These are phyloP conservation scores for Trichothecium roseum DNA, from an alignment of 2,329 filamentous ascomycete species.

Conservation along the genomic window DNA sequence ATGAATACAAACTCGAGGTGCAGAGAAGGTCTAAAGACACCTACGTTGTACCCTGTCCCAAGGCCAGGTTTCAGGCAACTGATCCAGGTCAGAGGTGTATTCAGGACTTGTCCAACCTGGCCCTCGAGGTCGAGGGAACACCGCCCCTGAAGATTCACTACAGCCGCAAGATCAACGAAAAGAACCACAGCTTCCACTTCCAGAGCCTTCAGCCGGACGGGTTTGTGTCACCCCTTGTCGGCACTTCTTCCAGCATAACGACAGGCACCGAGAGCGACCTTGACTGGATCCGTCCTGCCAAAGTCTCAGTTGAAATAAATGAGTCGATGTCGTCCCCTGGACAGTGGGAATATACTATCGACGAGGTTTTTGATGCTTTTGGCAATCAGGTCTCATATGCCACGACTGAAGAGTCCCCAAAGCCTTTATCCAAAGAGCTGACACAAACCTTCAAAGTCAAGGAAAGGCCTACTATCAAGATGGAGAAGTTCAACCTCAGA, in stretches of 20 bases:
- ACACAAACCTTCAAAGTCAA: slow-evolving; percentile 76
- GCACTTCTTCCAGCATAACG: slow-evolving; percentile 44
- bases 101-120: slow-evolving; percentile 78
- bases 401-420: slow-evolving; percentile 52
- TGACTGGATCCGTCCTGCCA: slow-evolving; percentile 68
- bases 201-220: slow-evolving; percentile 90
- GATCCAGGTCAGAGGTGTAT: slow-evolving; percentile 62
- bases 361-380: slow-evolving; percentile 84
- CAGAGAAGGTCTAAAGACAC: slow-evolving; percentile 67
- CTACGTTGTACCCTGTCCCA: slow-evolving; percentile 78
- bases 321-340: slow-evolving; percentile 76
- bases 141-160: slow-evolving; percentile 90
- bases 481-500: slow-evolving; percentile 68
- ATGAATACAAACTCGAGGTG: slow-evolving; percentile 90
- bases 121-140: slow-evolving; percentile 75
- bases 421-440: slow-evolving; percentile 49
- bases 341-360: slow-evolving; percentile 80
- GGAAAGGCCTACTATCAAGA: slow-evolving; percentile 65
- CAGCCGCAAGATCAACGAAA: slow-evolving; percentile 74
- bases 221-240: slow-evolving; percentile 66
- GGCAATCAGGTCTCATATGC: slow-evolving; percentile 78
- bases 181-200: slow-evolving; percentile 76
- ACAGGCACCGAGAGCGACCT: slow-evolving; percentile 38
- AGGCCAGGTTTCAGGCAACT: slow-evolving; percentile 59
- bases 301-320: slow-evolving; percentile 73